Base-by-base conservation (phyloP, 73 alveolate genomes). In the Paramecium biaurelia region DNA sequence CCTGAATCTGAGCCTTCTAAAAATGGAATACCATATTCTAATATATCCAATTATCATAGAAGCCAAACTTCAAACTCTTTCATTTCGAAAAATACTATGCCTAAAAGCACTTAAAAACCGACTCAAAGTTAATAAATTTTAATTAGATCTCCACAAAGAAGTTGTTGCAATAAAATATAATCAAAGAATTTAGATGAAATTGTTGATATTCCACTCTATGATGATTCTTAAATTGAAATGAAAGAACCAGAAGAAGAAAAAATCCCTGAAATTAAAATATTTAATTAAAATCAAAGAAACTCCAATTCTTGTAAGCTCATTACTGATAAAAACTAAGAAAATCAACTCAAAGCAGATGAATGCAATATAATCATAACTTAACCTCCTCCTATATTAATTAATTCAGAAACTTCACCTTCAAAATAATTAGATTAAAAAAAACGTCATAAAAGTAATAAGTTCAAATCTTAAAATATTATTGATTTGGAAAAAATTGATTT, bases 1-100 rank as follows among this genome's bases (percentile, higher is more conserved):
- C 87, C 87, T 7, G 63, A 74, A 74, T 37, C 87, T 28, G 87
- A 74, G 35, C 87, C 87, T 34, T 74, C 59, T n/a, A 74, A 41
- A 41, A 74, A 41, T 74, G 67, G 59, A 12, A n/a, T 34, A 74
- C 87, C 57, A n/a, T 34, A 41, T 37, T 41, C 57, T 5, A 28
- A 21, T 74, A 37, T 37, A 15, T 74, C 57, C 7, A 37, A 34
- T 74, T 41, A 74, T 74, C 57, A 74, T 74, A 20, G 67, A 37
- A 41, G 87, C 5, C 35, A 74, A 37, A 37, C 87, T 6, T 74
- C 59, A 3, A 74, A 74, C n/a, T 74, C 57, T 2, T 74, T 41
- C 28, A n/a, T 37, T 2, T 34, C 87, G 3, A 41, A 41, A 74
- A 37, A 21, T 37, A 74, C 63, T 28, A 41, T 37, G 23, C 38